Evolutionary conservation across 192 early-diverging fungal genomes (phyloP), one percentile per base, ranked within the genome.

Genomic region (Umbelopsis isabellina): DNA sequence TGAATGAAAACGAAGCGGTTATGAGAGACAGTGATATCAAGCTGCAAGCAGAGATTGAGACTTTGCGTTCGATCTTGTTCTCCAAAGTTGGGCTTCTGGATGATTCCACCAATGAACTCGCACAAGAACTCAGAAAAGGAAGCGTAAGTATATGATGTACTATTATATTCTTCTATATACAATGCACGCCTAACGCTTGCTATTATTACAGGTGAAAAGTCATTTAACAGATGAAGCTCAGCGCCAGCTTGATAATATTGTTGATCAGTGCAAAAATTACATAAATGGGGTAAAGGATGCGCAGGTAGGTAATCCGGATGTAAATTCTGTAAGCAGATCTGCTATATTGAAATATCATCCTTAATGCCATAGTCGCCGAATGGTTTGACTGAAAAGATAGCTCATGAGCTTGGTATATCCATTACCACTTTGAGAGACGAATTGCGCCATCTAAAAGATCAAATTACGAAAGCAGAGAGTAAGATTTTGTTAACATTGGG

Each of bases 11-110:
- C 16, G 72, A 77, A 23, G 47, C 65, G 2, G 71, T 69, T 22
- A 48, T 71, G 23, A 73, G 68, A 30, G 47, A 72, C 0, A 69
- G 53, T 27, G 72, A 75, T 55, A 58, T 68, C 22, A 46, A 45
- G 25, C 52, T 80, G 18, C 22, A 55, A 18, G 22, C 37, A 27
- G 79, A 77, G 58, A 50, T 80, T 16, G 46, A 68, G n/a, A 75
- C 72, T 16, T 49, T 80, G 12, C 65, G 74, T 35, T 65, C 72
- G 7, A 73, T 75, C 23, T 55, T 82, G 30, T 71, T 69, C 23
- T 66, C 71, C 35, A 82, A 73, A 49, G 58, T 76, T 10, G 80
- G 80, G 7, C 53, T 74, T 20, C 21, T 75, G 46, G 37, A 70
- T 30, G 75, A 71, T 18, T 12, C 41, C 1, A 37, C 65, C 21